Evolutionary conservation across 2,329 filamentous ascomycete genomes (phyloP).

Genomic region (Onygenales sp.): DNA sequence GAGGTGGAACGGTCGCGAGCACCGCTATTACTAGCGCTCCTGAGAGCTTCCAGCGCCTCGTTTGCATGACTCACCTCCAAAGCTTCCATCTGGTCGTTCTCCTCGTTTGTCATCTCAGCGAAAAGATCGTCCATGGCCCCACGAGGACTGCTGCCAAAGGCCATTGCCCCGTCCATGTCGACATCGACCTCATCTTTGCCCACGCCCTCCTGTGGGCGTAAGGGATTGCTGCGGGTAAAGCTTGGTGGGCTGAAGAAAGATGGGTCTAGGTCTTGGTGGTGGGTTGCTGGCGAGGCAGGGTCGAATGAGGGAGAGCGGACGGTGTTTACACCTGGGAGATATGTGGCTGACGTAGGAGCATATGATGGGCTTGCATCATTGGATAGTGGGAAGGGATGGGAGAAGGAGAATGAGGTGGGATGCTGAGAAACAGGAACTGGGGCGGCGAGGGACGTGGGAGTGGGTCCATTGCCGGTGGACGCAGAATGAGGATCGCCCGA

Average conservation of each 20-base stretch:
- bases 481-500: conserved; percentile 21
- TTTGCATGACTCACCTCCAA: conserved; percentile 39
- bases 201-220: conserved; percentile 10
- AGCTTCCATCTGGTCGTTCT: conserved; percentile 25
- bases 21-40: conserved; percentile 27
- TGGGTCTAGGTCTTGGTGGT: conserved; percentile 25
- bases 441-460: conserved; percentile 17
- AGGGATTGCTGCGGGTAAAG: conserved; percentile 25
- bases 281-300: conserved; percentile 29
- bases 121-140: conserved; percentile 36
- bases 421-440: conserved; percentile 17
- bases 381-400: conserved; percentile 29
- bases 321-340: conserved; percentile 25
- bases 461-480: conserved; percentile 23
- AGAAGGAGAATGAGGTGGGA: conserved; percentile 26
- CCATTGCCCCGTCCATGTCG: conserved; percentile 24
- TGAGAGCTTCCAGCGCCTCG: conserved; percentile 36
- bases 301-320: conserved; percentile 30
- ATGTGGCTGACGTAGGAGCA: conserved; percentile 25
- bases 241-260: conserved; percentile 34
- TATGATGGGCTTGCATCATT: conserved; percentile 29
- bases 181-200: conserved; percentile 21
- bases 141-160: conserved; percentile 29
- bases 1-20: conserved; percentile 22
- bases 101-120: conserved; percentile 38